A percentile compares a stretch with the other conserved stretches of the same genome.
Evolutionary conservation across 441 rosid genomes (phyloP).

Genomic region (Corymbia citriodora): DNA sequence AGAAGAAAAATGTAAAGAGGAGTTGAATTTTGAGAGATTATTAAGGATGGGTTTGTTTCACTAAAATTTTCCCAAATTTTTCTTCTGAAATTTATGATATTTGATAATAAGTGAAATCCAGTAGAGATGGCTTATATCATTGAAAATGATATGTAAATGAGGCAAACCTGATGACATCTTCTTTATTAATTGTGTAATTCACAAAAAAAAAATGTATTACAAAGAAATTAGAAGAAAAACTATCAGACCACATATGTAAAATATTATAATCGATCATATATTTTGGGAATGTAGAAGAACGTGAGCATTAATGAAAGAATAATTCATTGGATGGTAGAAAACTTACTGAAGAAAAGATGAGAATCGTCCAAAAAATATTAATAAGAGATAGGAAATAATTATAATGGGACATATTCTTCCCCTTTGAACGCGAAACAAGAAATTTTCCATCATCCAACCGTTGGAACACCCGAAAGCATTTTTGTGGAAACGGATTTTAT

Average conservation of each 20-base stretch:
- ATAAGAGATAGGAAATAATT: background rate
- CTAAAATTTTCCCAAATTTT: no score
- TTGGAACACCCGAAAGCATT: fast-evolving
- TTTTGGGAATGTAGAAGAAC: background rate
- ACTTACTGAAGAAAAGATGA: background rate
- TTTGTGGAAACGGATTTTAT: background rate
- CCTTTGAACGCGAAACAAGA: background rate
- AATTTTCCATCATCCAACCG: background rate
- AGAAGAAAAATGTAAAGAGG: no score
- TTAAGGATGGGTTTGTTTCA: background rate
- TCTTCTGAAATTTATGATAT: background rate
- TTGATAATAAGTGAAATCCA: background rate
- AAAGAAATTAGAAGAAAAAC: background rate
- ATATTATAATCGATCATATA: background rate
- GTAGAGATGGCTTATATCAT: background rate
- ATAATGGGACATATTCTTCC: background rate
- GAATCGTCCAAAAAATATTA: background rate
- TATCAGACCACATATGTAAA: background rate
- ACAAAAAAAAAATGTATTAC: background rate
- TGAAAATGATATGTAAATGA: background rate
- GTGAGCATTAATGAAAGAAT: background rate
- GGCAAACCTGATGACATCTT: background rate
- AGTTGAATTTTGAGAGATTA: no score
- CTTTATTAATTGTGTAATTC: background rate
- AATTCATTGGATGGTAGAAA: background rate